Conservation (phyloP, 176 grass and related monocot species). For the Alopecurus myosuroides region DNA sequence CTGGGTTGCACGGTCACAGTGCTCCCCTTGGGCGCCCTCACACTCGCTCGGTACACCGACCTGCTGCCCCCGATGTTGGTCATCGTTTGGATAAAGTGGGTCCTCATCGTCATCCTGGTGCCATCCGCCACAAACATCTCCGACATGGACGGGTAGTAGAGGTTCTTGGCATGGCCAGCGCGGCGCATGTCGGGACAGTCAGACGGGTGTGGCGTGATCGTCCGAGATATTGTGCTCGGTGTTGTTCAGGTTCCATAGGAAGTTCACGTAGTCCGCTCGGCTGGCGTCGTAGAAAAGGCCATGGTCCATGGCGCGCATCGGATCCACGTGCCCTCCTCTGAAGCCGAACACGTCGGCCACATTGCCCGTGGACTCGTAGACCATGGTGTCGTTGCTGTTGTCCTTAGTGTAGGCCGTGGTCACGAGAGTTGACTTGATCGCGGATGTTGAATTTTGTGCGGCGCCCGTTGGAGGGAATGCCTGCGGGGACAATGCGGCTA, state of each 20-base stretch:
- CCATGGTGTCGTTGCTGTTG: constrained; percentile 62
- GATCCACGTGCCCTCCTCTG: constrained; percentile 74
- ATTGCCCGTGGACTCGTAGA: constrained; percentile 66
- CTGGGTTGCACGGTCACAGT: constrained; percentile 66
- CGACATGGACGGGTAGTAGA: constrained; percentile 76
- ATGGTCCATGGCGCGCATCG: constrained; percentile 87
- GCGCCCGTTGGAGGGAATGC: constrained; percentile 58
- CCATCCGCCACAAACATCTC: constrained; percentile 45
- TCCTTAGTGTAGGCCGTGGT: constrained; percentile 71
- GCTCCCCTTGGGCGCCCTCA: constrained; percentile 51
- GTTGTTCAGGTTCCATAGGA: constrained; percentile 86
- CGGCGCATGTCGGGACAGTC: constrained; percentile 55
- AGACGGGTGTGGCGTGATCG: constrained; percentile 54
- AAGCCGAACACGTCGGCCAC: constrained; percentile 65
- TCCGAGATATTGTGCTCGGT: constrained; percentile 79
- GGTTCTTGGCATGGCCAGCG: constrained; percentile 60
- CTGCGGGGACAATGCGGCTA: constrained; percentile 60
- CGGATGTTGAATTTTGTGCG: constrained; percentile 87
- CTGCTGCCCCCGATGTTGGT: constrained; percentile 55
- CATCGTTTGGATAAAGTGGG: constrained; percentile 70
- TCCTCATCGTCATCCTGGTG: constrained; percentile 29
- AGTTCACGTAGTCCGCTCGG: constrained; percentile 50
- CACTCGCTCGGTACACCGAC: constrained; percentile 39
- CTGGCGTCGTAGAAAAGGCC: constrained; percentile 77
- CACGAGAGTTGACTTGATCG: constrained; percentile 92